Evolutionary conservation across 2,329 filamentous ascomycete species (phyloP).

Genomic region (Cercospora sojina): DNA sequence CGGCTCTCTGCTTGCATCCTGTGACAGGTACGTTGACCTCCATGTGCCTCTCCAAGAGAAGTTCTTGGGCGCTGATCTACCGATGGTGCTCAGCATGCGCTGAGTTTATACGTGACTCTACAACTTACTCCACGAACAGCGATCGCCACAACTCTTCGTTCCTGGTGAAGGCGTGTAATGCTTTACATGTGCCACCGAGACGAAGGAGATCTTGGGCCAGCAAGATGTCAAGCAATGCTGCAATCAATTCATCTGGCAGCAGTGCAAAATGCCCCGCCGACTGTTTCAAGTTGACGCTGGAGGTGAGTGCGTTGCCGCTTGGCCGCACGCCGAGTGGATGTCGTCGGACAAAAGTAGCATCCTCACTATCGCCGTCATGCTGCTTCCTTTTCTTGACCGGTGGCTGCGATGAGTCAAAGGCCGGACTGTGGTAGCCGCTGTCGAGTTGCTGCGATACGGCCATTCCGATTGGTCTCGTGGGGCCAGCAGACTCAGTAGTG

Average conservation of each 20-base stretch:
- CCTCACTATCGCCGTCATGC: constrained; percentile 26
- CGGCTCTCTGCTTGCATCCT: constrained; percentile 55
- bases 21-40: constrained; percentile 72
- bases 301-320: constrained; percentile 75
- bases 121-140: constrained; percentile 77
- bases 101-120: constrained; percentile 11
- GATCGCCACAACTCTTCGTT: constrained; percentile 88
- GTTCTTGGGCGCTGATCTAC: constrained; percentile 45
- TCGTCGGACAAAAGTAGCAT: constrained; percentile 58
- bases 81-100: constrained; percentile 32
- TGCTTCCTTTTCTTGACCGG: constrained; percentile 25
- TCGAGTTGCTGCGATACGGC: constrained; percentile 16
- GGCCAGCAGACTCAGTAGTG: not conserved
- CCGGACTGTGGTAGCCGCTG: constrained; percentile 12
- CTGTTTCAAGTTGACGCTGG: constrained; percentile 64
- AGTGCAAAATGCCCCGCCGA: constrained; percentile 64
- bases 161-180: constrained; percentile 79
- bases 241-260: constrained; percentile 79
- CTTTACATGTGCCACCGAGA: constrained; percentile 77
- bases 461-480: constrained; percentile 16
- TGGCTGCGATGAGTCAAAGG: constrained; percentile 19
- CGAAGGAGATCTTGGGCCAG: constrained; percentile 61
- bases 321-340: constrained; percentile 87
- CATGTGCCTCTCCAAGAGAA: constrained; percentile 79
- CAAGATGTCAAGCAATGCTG: constrained; percentile 72